phyloP scores from a whole-genome alignment of 2,329 filamentous ascomycete species.

The Exophiala calicioides region DNA sequence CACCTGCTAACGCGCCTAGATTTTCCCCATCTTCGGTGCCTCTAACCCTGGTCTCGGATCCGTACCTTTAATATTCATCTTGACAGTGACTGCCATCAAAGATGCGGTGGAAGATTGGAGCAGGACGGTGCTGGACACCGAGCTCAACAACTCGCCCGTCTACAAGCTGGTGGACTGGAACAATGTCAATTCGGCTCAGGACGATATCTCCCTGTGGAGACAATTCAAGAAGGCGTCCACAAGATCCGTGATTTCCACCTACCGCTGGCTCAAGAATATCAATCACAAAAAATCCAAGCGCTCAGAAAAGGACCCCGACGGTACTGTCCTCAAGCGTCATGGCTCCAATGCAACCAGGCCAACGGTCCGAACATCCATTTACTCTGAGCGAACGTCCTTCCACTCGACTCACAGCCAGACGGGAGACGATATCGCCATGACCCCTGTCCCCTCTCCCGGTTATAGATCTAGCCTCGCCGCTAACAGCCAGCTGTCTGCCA shows the following conservation, averaged over 20 bases:
- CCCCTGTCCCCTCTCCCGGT: constrained; percentile 72
- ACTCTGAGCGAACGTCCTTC: constrained; percentile 55
- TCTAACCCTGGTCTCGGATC: constrained; percentile 86
- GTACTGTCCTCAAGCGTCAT: constrained; percentile 51
- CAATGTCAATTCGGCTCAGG: constrained; percentile 90
- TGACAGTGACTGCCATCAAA: constrained; percentile 85
- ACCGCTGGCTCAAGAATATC: constrained; percentile 45
- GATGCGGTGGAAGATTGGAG: constrained; percentile 95
- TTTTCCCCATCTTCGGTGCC: constrained; percentile 94
- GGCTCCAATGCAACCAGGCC: constrained; percentile 66
- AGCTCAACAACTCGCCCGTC: constrained; percentile 93
- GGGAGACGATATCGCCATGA: constrained; percentile 85
- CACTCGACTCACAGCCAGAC: constrained; percentile 51
- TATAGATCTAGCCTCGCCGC: constrained; percentile 38
- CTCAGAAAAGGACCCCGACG: constrained; percentile 54
- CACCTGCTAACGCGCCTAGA: constrained; percentile 54
- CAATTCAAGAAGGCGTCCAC: constrained; percentile 86
- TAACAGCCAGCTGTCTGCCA: constrained; percentile 16
- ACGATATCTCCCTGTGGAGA: constrained; percentile 83
- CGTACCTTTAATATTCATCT: constrained; percentile 89
- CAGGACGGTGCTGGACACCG: constrained; percentile 84
- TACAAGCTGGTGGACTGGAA: constrained; percentile 85
- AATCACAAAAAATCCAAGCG: constrained; percentile 48
- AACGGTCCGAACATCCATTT: constrained; percentile 57
- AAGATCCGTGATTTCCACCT: constrained; percentile 59